These are phyloP conservation scores for Abortiporus biennis DNA, from an alignment of 1,284 basidiomycete species.

Conservation along the genomic window DNA sequence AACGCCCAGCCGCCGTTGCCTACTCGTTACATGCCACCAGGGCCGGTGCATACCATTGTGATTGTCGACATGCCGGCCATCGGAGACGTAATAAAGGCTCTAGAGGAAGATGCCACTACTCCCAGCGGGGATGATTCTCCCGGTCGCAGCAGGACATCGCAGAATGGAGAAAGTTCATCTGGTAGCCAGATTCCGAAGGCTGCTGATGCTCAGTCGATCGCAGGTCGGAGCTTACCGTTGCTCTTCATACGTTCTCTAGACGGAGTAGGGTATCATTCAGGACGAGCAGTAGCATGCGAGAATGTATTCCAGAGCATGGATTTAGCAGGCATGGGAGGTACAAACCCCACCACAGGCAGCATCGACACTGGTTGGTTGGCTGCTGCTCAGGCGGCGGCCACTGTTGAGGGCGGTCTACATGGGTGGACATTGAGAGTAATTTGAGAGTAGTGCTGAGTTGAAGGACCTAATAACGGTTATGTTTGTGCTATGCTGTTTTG, in stretches of 20 bases:
- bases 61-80: slow-evolving; percentile 75
- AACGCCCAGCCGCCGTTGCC: background rate
- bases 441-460: too few species aligned
- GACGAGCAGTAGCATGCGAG: slow-evolving; percentile 77
- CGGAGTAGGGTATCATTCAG: slow-evolving; percentile 80
- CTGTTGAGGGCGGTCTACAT: slow-evolving; percentile 48
- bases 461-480: too few species aligned
- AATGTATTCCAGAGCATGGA: slow-evolving; percentile 70
- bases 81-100: slow-evolving; percentile 62
- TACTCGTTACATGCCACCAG: slow-evolving; percentile 12
- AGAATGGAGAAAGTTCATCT: slow-evolving; percentile 15
- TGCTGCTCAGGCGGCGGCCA: slow-evolving; percentile 57
- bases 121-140: slow-evolving; percentile 29
- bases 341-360: slow-evolving; percentile 13
- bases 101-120: slow-evolving; percentile 60
- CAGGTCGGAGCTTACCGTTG: slow-evolving; percentile 60
- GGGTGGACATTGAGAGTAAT: slow-evolving; percentile 74
- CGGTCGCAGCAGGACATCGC: slow-evolving; percentile 3
- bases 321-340: slow-evolving; percentile 25
- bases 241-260: slow-evolving; percentile 71
- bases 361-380: slow-evolving; percentile 46
- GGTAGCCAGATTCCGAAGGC: slow-evolving; percentile 10
- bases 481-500: slow-evolving; percentile 12
- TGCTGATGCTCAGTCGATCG: slow-evolving; percentile 25
- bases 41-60: slow-evolving; percentile 65